Base-by-base conservation (phyloP, 371 early-diverging fungal genomes). In the Mortierella sp. region DNA sequence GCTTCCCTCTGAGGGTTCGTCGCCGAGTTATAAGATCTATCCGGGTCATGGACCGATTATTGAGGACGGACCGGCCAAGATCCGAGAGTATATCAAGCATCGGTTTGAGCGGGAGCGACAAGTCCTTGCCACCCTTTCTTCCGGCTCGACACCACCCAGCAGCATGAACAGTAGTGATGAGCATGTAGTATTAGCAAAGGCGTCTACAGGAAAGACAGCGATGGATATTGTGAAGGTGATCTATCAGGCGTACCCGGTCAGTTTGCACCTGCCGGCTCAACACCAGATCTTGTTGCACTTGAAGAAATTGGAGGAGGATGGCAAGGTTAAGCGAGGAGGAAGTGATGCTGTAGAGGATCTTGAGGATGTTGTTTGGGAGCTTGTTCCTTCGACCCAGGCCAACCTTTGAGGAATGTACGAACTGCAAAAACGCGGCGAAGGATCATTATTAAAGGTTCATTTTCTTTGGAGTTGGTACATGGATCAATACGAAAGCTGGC, bases 1-100 rank as follows among this genome's bases (percentile, higher is more conserved):
- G 48, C 16, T 46, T 46, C 1, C 48, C 48, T 46, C 48, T 46
- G 16, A 10, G 3, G 48, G 48, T 46, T 46, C 48, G 48, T 29
- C 12, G 55, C 51, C 75, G 8, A 43, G 83, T 24, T 78, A 71
- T 63, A 72, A 79, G 38, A 82, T 91, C 55, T 90, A 87, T 71
- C 90, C 90, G 24, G 91, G 93, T 1, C 98, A 98, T 84, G 98
- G 98, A 0, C 96, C 96, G 11, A 90, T 94, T 2, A 87, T 98
- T 38, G 90, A 92, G 75, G 87, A 95, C 60, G 95, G 95, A 3
- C 80, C 81, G 6, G 75, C 44, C 56, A 88, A 89, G 74, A 79
- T 84, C 27, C 74, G 77, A 10, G 93, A 94, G 73, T 97, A 97
- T 77, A 95, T 97, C 21, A 70, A 83, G 11, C 97, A 98, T 87